Conservation (phyloP, 2,329 filamentous ascomycete species). For the Bipolaris bicolor region DNA sequence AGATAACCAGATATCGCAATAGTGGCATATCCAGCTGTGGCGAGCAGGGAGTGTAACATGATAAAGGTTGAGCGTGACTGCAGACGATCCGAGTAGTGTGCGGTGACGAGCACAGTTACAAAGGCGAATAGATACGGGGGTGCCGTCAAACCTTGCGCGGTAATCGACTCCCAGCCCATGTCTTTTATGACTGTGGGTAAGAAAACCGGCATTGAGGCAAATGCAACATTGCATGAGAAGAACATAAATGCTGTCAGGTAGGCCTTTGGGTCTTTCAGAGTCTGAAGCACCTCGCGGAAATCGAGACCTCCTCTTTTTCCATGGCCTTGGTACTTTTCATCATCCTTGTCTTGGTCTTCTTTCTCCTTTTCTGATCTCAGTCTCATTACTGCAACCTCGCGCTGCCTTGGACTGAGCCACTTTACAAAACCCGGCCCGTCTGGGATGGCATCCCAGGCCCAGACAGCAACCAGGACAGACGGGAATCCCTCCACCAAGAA, state of each 20-base stretch:
- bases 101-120: slow-evolving; percentile 71
- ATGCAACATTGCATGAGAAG: slow-evolving; percentile 86
- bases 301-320: slow-evolving; percentile 53
- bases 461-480: slow-evolving; percentile 73
- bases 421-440: slow-evolving; percentile 66
- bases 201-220: slow-evolving; percentile 86
- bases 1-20: slow-evolving; percentile 66
- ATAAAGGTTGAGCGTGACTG: slow-evolving; percentile 70
- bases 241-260: slow-evolving; percentile 83
- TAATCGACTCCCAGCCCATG: slow-evolving; percentile 73
- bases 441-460: slow-evolving; percentile 77
- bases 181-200: slow-evolving; percentile 78
- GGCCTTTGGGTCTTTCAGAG: slow-evolving; percentile 69
- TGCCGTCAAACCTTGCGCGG: slow-evolving; percentile 78
- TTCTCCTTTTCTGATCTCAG: slow-evolving; percentile 61
- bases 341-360: slow-evolving; percentile 37
- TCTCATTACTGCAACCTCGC: slow-evolving; percentile 72
- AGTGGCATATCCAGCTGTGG: slow-evolving; percentile 64
- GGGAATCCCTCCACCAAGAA: slow-evolving; percentile 88
- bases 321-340: slow-evolving; percentile 24
- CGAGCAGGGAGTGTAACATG: slow-evolving; percentile 71
- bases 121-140: slow-evolving; percentile 84
- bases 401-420: slow-evolving; percentile 53
- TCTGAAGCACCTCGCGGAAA: slow-evolving; percentile 62
- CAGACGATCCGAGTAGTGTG: slow-evolving; percentile 72